phyloP scores from a whole-genome alignment of 495 filamentous ascomycete species.

The Xylaria castorea region DNA sequence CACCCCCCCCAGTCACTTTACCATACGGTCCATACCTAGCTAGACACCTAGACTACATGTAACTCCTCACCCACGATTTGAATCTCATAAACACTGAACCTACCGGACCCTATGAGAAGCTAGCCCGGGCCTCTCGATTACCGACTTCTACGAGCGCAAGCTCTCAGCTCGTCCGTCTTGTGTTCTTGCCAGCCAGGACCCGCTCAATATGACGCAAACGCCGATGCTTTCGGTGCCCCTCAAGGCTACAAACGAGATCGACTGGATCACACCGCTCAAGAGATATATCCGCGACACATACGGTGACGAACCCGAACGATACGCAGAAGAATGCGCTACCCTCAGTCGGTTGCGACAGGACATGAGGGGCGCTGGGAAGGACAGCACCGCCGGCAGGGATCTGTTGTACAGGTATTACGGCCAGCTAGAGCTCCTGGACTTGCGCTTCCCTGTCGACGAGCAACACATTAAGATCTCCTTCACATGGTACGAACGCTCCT shows the following conservation, averaged over 20 bases:
- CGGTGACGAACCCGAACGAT: slow-evolving; percentile 94
- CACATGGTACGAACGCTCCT: slow-evolving; percentile 74
- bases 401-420: slow-evolving; percentile 97
- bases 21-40: neutral
- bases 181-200: slow-evolving; percentile 21
- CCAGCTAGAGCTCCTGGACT: slow-evolving; percentile 90
- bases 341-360: slow-evolving; percentile 98
- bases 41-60: neutral
- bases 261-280: slow-evolving; percentile 95
- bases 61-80: slow-evolving; percentile 18
- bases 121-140: neutral
- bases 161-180: slow-evolving; percentile 18
- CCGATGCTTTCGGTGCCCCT: slow-evolving; percentile 93
- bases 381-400: slow-evolving; percentile 93
- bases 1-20: neutral
- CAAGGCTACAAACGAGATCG: slow-evolving; percentile 99
- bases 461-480: slow-evolving; percentile 99
- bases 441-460: slow-evolving; percentile 96
- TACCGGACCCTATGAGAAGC: slow-evolving; percentile 19
- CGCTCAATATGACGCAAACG: slow-evolving; percentile 71
- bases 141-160: slow-evolving; percentile 15
- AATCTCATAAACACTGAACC: neutral
- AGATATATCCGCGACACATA: slow-evolving; percentile 91
- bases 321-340: slow-evolving; percentile 90
- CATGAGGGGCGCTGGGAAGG: slow-evolving; percentile 97